Base-by-base conservation (phyloP, 1,284 basidiomycete genomes). In the Pascua guehoae region DNA sequence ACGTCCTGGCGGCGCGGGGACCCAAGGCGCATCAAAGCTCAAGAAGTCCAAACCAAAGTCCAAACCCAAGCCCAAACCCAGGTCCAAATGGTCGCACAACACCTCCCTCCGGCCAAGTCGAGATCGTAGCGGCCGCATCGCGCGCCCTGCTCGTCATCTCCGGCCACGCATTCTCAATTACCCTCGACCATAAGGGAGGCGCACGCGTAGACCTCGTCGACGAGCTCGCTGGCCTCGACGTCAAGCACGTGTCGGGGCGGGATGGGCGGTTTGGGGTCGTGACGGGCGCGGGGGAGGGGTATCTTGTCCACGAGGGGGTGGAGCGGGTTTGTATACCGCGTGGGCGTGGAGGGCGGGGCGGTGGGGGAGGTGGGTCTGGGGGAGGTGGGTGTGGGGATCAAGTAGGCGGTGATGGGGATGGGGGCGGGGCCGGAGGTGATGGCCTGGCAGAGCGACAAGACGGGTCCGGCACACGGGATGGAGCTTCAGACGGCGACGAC, bases 231-330 rank as follows among this genome's bases (percentile, higher is more conserved):
- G 49, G 49, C 14, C 41, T 51, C 8, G 49, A 36, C 4, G 49
- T 51, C 2, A 8, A 12, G n/a, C 15, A 37, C 7, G 40, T 43
- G 7, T 12, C 24, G 12, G 49, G 41, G 8, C 41, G 49, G 8
- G 49, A 41, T 11, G 43, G 43, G 15, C 49, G 49, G 24, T 16
- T 43, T 11, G 49, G 24, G 2, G 49, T n/a, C 5, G 15, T 51
- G 2, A 51, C 49, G 32, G 49, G 2, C 15, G 49, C 49, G 5
- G 49, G 49, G 41, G 49, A 51, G 49, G 49, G 17, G 36, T 51
- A 43, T 10, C n/a, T 51, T 12, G 41, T 51, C 24, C 41, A 51
- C 14, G 12, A 14, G 3, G 41, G 41, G 24, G 24, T 32, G 24
- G 24, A 32, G 24, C 3, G 24, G 24, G 24, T 32, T 32, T 32